phyloP scores from a whole-genome alignment of 2,329 filamentous ascomycete species.

The Botrytis fragariae region DNA sequence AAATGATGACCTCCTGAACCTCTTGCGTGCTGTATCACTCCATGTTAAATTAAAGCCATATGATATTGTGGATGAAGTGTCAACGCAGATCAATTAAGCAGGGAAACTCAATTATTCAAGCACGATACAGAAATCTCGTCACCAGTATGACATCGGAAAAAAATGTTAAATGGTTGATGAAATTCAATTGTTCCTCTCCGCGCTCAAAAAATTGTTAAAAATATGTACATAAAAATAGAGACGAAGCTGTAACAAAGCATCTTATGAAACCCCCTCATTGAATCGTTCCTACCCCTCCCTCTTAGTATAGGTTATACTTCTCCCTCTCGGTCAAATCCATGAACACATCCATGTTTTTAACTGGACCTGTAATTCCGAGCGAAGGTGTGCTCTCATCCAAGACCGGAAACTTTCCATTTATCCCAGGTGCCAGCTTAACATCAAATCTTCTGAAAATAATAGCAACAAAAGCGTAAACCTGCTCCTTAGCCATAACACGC shows the following conservation, averaged over 20 bases:
- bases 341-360: constrained; percentile 15
- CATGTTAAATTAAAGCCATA: not conserved
- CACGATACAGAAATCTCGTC: not conserved
- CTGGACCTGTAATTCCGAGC: constrained; percentile 12
- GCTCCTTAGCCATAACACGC: constrained; percentile 17
- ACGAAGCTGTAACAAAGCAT: not conserved
- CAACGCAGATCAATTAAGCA: not conserved
- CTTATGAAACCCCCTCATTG: not conserved
- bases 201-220: not conserved
- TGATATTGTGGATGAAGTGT: not conserved
- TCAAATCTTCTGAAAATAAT: constrained; percentile 18
- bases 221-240: not conserved
- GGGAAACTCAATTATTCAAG: not conserved
- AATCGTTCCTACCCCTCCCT: not conserved
- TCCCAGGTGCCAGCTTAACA: constrained; percentile 5
- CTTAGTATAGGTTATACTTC: not conserved
- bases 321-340: constrained; percentile 2
- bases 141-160: not conserved
- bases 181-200: not conserved
- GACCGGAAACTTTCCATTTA: constrained; percentile 7
- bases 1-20: not conserved
- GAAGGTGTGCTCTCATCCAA: constrained; percentile 16
- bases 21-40: not conserved
- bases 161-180: not conserved
- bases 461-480: constrained; percentile 19